Evolutionary conservation across 495 filamentous ascomycete species (phyloP), one percentile per base, ranked within the genome.

Genomic region (Cenococcum geophilum): DNA sequence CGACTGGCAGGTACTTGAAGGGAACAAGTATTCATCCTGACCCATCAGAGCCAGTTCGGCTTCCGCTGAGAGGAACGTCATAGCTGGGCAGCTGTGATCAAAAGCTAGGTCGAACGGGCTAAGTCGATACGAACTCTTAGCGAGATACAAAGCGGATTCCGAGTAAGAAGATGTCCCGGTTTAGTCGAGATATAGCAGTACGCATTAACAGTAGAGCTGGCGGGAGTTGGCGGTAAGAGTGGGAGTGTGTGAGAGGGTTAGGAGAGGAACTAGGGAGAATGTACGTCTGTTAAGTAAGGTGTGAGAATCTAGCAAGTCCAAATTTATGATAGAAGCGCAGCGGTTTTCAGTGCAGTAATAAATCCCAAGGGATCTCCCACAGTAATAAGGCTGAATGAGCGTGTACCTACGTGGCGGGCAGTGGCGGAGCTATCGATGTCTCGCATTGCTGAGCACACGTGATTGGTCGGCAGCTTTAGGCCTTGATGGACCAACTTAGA

Each of bases 31-130:
- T 35, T 69, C 73, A 20, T 71, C 64, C 21, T 72, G 66, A 6
- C 58, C 64, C 52, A 67, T 50, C 18, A 74, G 60, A 10, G 68
- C 70, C 55, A 64, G 62, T 49, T 72, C 67, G 14, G 70, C 68
- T 27, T 71, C 66, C 25, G 68, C 56, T 20, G 70, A 70, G 47
- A 72, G 69, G 56, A 68, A 73, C 42, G 72, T 68, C 73, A 72
- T 71, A 2, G 40, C 40, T 4, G 40, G 14, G 40, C 12, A 18
- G 2, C 11, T 45, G 12, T 16, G 18, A 45, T 16, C 1, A 10
- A 18, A 45, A 45, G 40, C 40, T 45, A 4, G 40, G 40, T 16
- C 1, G 12, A 18, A 45, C 12, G 11, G 11, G 12, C 14, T 16
- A 18, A 4, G 18, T 45, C 40, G 40, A 45, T 45, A 18, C 1